phyloP scores from a whole-genome alignment of 331 rosid species.

The Pyracantha coccinea region DNA sequence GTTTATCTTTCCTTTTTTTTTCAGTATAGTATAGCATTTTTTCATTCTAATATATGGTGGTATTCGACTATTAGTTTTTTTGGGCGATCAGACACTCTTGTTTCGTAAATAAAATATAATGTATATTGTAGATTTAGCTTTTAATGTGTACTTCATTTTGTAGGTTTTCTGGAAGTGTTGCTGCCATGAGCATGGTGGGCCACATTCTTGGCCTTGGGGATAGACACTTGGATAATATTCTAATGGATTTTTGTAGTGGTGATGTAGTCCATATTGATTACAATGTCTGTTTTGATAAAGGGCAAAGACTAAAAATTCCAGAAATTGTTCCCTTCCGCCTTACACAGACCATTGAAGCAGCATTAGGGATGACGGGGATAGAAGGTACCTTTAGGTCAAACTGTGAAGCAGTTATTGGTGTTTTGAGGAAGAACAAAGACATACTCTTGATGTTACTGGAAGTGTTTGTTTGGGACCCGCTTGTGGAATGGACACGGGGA shows the following conservation, averaged over 20 bases:
- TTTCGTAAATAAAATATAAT: not conserved
- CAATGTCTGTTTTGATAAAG: constrained; percentile 94
- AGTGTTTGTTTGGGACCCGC: constrained; percentile 97
- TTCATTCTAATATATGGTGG: not conserved
- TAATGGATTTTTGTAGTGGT: constrained; percentile 86
- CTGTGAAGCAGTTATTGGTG: constrained; percentile 76
- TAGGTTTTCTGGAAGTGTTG: constrained; percentile 95
- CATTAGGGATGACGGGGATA: constrained; percentile 85
- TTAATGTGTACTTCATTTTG: constrained; percentile 17
- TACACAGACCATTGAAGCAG: constrained; percentile 89
- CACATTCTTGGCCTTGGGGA: constrained; percentile 94
- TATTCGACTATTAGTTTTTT: not conserved
- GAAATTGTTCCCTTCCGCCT: constrained; percentile 99
- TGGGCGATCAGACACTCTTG: not conserved
- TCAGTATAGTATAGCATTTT: not conserved
- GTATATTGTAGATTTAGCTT: constrained; percentile 5
- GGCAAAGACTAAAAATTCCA: constrained; percentile 85
- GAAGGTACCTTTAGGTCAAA: constrained; percentile 95
- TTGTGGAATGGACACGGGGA: constrained; percentile 96
- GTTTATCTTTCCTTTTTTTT: constrained; percentile 1
- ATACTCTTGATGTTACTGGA: constrained; percentile 81
- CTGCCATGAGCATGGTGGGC: constrained; percentile 97
- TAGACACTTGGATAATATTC: constrained; percentile 89
- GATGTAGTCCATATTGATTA: constrained; percentile 90
- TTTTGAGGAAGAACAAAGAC: constrained; percentile 87